These are phyloP conservation scores for Eucalyptus paniculata DNA, from an alignment of 345 rosid species.

Conservation along the genomic window DNA sequence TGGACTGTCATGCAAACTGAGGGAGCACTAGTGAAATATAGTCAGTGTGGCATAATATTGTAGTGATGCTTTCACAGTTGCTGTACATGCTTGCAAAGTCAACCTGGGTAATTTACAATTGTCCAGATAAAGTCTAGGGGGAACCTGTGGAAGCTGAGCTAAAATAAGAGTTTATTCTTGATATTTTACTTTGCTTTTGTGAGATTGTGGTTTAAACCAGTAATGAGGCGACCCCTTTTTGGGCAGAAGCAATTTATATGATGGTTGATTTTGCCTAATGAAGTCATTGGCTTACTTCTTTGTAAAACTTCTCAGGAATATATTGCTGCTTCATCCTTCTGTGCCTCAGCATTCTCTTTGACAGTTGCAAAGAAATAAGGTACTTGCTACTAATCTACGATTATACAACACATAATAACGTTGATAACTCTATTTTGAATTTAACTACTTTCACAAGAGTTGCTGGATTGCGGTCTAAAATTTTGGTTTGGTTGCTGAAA, in stretches of 20 bases:
- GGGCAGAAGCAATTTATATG: neutral
- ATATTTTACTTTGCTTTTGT: neutral
- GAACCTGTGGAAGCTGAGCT: neutral
- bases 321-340: neutral
- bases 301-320: neutral
- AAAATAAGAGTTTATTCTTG: neutral
- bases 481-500: neutral
- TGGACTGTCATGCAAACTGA: neutral
- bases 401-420: neutral
- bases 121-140: neutral
- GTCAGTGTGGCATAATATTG: neutral
- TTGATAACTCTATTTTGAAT: neutral
- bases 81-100: neutral
- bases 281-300: neutral
- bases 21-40: neutral
- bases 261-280: neutral
- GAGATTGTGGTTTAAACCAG: neutral
- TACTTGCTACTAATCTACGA: neutral
- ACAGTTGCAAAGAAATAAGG: neutral
- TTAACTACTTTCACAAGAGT: neutral
- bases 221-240: neutral
- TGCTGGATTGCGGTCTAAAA: neutral
- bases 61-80: neutral
- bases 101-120: neutral
- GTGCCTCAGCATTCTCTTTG: neutral